These are phyloP conservation scores for Thuja plicata DNA, from an alignment of 83 land plant species.

Conservation along the genomic window DNA sequence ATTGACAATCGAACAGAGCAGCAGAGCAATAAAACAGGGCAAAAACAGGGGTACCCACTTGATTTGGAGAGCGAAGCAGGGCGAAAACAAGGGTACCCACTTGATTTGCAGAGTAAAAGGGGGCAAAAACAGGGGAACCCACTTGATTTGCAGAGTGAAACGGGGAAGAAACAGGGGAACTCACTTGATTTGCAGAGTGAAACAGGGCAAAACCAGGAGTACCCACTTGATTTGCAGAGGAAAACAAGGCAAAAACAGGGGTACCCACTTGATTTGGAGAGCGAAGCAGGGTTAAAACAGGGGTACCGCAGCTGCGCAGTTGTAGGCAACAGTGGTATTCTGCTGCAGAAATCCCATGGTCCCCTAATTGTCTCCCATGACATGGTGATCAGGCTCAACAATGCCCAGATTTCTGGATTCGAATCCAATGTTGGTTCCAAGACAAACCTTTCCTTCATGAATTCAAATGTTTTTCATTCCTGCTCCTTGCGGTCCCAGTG, in stretches of 20 bases:
- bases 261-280: slow-evolving; percentile 10
- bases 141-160: background rate
- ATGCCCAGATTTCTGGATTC: slow-evolving; percentile 60
- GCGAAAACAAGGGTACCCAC: slow-evolving; percentile 26
- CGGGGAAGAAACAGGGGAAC: slow-evolving; percentile 20
- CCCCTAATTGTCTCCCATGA: slow-evolving; percentile 74
- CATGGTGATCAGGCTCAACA: slow-evolving; percentile 86
- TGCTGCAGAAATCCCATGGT: slow-evolving; percentile 59
- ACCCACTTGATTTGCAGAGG: background rate
- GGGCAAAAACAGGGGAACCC: background rate
- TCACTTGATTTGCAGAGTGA: no score
- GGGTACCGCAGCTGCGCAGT: slow-evolving; percentile 74
- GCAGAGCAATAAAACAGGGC: background rate
- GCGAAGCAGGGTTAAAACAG: background rate
- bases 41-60: slow-evolving; percentile 27
- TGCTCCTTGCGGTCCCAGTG: slow-evolving; percentile 62
- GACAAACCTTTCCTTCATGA: slow-evolving; percentile 76
- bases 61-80: no score
- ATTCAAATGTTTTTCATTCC: slow-evolving; percentile 77
- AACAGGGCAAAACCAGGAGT: slow-evolving; percentile 22
- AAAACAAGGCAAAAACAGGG: slow-evolving; percentile 15
- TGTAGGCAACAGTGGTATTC: slow-evolving; percentile 90
- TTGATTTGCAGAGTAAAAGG: background rate
- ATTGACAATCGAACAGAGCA: background rate
- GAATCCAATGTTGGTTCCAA: slow-evolving; percentile 64